Evolutionary conservation across 2,329 filamentous ascomycete species (phyloP).

Genomic region (Aspergillus spinulosporus): DNA sequence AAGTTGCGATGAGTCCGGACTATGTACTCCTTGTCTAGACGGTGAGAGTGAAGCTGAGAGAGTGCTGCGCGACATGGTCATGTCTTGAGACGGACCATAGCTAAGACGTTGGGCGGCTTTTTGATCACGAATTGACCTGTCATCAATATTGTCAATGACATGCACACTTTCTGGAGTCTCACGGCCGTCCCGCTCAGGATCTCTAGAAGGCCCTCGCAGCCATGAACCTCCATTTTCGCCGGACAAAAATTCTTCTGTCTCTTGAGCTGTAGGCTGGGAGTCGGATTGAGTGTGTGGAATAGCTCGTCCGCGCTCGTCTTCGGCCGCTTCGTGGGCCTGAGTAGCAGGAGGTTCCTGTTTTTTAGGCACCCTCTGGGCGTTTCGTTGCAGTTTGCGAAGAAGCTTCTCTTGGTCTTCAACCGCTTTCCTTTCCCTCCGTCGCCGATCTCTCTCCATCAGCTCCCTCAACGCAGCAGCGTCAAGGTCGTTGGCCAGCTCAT

Average conservation of each 20-base stretch:
- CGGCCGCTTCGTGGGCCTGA: conserved; percentile 3
- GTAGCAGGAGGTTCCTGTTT: conserved; percentile 53
- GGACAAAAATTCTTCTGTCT: conserved; percentile 15
- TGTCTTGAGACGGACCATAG: conserved; percentile 37
- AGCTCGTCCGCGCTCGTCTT: conserved; percentile 12
- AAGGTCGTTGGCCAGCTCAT: conserved; percentile 76
- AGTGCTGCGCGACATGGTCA: conserved; percentile 35
- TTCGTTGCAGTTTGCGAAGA: conserved; percentile 48
- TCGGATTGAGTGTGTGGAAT: conserved; percentile 14
- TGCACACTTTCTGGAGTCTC: conserved; percentile 34
- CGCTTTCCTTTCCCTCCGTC: conserved; percentile 74
- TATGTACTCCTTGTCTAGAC: conserved; percentile 46
- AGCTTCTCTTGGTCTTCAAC: conserved; percentile 67
- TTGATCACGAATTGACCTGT: conserved; percentile 34
- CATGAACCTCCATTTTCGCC: conserved; percentile 30
- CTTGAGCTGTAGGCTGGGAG: conserved; percentile 12
- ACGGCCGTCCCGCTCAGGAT: conserved; percentile 23
- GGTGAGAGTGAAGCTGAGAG: conserved; percentile 45
- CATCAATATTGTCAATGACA: conserved; percentile 37
- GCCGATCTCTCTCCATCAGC: conserved; percentile 83
- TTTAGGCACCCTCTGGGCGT: conserved; percentile 57
- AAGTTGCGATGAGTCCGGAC: conserved; percentile 56
- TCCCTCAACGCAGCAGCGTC: conserved; percentile 82
- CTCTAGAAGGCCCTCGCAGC: conserved; percentile 37
- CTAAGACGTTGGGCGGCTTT: conserved; percentile 31